These are phyloP conservation scores for Trichoderma sp. DNA, from an alignment of 2,329 filamentous ascomycete species.

Conservation along the genomic window DNA sequence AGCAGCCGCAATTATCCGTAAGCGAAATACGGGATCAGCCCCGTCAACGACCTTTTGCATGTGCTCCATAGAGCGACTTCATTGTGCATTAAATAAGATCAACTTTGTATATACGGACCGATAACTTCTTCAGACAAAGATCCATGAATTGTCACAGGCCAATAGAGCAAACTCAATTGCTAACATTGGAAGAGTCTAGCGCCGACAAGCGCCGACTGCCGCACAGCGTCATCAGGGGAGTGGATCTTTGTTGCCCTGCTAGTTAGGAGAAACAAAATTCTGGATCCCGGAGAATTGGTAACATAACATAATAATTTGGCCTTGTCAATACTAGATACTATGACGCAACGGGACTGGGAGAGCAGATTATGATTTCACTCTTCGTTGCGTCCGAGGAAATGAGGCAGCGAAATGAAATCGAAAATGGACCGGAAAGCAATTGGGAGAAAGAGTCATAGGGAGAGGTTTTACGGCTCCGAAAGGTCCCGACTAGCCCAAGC, in stretches of 20 bases:
- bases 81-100: background rate
- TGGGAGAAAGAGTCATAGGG: conserved; percentile 6
- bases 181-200: background rate
- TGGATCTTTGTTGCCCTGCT: conserved; percentile 11
- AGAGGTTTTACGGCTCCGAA: background rate
- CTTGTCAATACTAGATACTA: background rate
- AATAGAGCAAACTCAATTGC: background rate
- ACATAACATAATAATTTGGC: background rate
- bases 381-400: background rate
- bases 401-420: background rate
- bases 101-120: background rate
- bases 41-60: background rate
- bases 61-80: background rate
- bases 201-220: conserved; percentile 1
- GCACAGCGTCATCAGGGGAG: background rate
- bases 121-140: background rate
- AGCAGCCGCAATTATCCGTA: background rate
- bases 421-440: background rate
- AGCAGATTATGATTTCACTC: conserved; percentile 15
- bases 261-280: background rate
- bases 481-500: conserved; percentile 4
- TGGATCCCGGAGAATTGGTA: background rate
- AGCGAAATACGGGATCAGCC: background rate
- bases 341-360: background rate
- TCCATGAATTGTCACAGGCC: background rate